Evolutionary conservation across 2,329 filamentous ascomycete genomes (phyloP).

Genomic region (Botrytis hyacinthi): DNA sequence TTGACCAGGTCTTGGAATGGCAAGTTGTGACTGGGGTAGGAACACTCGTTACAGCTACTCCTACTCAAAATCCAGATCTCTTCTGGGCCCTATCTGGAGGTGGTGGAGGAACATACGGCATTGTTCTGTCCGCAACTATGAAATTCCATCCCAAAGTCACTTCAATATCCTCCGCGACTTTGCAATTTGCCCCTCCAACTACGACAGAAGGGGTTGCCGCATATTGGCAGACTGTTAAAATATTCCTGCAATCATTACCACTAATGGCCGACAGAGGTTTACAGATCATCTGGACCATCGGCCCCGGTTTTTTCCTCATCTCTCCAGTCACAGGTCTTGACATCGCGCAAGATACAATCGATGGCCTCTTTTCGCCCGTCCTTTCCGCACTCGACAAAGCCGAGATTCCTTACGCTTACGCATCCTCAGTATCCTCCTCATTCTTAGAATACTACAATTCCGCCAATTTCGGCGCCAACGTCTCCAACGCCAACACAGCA

Average conservation of each 20-base stretch:
- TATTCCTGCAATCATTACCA: conserved; percentile 6
- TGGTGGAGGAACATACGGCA: conserved; percentile 56
- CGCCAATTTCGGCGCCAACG: neutral
- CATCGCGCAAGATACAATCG: neutral
- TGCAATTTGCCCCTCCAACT: conserved; percentile 4
- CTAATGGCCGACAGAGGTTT: neutral
- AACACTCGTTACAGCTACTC: conserved; percentile 46
- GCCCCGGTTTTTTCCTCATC: neutral
- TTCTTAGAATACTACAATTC: neutral
- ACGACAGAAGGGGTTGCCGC: neutral
- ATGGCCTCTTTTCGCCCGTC: neutral
- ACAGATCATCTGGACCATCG: conserved; percentile 3
- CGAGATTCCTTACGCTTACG: neutral
- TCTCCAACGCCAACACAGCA: neutral
- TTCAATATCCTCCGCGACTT: neutral
- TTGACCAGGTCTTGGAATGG: conserved; percentile 56
- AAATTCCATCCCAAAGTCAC: neutral
- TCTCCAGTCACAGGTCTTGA: neutral
- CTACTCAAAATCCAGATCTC: conserved; percentile 50
- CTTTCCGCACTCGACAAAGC: neutral
- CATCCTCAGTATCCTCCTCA: neutral
- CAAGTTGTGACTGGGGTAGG: conserved; percentile 53
- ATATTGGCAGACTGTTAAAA: conserved; percentile 7
- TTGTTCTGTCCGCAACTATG: conserved; percentile 52
- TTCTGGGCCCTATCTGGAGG: conserved; percentile 63